Base-by-base conservation (phyloP, 139 green algal genomes). In the Coelastrella sp. region DNA sequence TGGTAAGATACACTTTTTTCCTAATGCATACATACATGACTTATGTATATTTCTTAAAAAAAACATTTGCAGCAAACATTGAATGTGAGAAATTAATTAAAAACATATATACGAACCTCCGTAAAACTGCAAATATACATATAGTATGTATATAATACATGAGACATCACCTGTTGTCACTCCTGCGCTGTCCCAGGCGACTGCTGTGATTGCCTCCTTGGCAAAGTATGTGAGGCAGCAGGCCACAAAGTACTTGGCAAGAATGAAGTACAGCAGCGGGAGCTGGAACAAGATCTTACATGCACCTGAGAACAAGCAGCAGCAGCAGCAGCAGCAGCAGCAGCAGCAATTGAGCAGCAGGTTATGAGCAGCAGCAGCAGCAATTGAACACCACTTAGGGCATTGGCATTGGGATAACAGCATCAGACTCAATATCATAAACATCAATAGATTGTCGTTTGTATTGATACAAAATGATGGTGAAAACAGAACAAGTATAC, bases 221-320 rank as follows among this genome's bases (percentile, higher is more conserved):
- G 80, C 81, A 25, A 94, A 68, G 10, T 89, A 4, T 0, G 92
- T 95, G 0, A 95, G 84, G 7, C 10, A 22, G 0, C 87, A 68
- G 1, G 92, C 93, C 22, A 95, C 80, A 7, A 88, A 59, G 59
- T 94, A 94, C 91, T 94, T 95, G 78, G 66, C 88, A 4, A 95
- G 75, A 58, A 95, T 92, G 60, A 95, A 93, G 81, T 94, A 95
- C 6, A 95, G 86, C 35, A 94, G 85, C 12, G 85, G 90, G 61
- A 94, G 24, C 20, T 61, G 79, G 19, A 90, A 95, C 25, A 95
- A 72, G 59, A 95, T 95, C 88, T 95, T 94, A 68, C 63, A 78
- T 35, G 93, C 85, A 20, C 93, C 93, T 93, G 82, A 12, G 7
- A 17, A 73, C 15, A 7, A 78, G 72, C 72, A 27, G 72, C 72